These are phyloP conservation scores for Euptelea pleiosperma DNA, from an alignment of 164 flowering plant species.

Conservation along the genomic window DNA sequence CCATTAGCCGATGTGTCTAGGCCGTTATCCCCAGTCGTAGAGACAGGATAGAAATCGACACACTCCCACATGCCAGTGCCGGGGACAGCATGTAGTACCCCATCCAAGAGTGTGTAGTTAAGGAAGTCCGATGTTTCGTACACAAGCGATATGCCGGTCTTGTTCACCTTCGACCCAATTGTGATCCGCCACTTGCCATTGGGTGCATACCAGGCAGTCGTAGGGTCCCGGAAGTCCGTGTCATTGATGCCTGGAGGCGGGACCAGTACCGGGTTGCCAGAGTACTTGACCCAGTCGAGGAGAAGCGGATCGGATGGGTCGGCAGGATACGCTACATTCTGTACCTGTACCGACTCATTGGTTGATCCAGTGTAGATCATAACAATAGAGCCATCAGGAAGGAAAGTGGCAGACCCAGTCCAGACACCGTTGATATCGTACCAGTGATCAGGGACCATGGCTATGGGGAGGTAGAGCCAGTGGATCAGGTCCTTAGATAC, in stretches of 20 bases:
- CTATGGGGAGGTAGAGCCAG: slow-evolving; percentile 75
- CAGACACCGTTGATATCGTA: slow-evolving; percentile 77
- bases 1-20: slow-evolving; percentile 65
- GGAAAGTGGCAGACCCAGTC: slow-evolving; percentile 92
- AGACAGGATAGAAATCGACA: slow-evolving; percentile 82
- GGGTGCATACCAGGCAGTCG: slow-evolving; percentile 65
- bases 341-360: slow-evolving; percentile 59
- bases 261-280: slow-evolving; percentile 61
- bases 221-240: slow-evolving; percentile 79
- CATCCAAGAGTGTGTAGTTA: slow-evolving; percentile 34
- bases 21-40: slow-evolving; percentile 36
- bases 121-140: slow-evolving; percentile 66
- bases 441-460: slow-evolving; percentile 79
- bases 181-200: slow-evolving; percentile 56
- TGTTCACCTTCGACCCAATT: slow-evolving; percentile 58
- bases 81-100: slow-evolving; percentile 52
- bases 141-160: slow-evolving; percentile 58
- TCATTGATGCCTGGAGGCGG: slow-evolving; percentile 60
- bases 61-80: slow-evolving; percentile 97
- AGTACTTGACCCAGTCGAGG: slow-evolving; percentile 64
- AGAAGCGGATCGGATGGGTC: slow-evolving; percentile 74
- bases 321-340: slow-evolving; percentile 66
- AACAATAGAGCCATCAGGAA: slow-evolving; percentile 54
- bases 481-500: slow-evolving; percentile 75
- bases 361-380: slow-evolving; percentile 91